A percentile compares a stretch with the other conserved stretches of the same genome.
Conservation (phyloP, 768 basidiomycete species). For the Boletellus ananas region DNA sequence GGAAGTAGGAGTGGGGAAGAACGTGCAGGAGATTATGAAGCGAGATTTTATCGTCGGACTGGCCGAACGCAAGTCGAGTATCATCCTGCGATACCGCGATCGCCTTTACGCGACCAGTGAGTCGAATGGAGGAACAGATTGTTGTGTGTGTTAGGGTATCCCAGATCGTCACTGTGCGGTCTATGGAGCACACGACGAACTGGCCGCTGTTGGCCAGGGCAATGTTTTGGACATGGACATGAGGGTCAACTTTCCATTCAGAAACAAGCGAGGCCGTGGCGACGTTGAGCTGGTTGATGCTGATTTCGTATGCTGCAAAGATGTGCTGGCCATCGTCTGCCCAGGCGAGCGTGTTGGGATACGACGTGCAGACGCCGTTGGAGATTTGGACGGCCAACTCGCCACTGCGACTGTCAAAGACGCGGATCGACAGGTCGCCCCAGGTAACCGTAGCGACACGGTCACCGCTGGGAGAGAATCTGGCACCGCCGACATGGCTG, state of each 20-base stretch:
- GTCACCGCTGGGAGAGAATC: constrained; percentile 5
- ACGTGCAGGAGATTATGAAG: neutral
- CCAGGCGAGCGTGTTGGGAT: constrained; percentile 6
- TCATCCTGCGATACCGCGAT: constrained; percentile 2
- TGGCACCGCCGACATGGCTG: neutral
- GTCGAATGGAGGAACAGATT: neutral
- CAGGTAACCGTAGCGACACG: constrained; percentile 4
- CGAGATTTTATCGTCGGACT: constrained; percentile 1
- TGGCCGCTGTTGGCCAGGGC: constrained; percentile 1
- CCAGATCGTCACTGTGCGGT: constrained; percentile 1
- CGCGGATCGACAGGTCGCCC: constrained; percentile 3
- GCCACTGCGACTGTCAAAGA: constrained; percentile 6
- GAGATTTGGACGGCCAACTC: constrained; percentile 1
- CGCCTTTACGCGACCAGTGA: neutral
- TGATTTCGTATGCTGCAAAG: constrained; percentile 2
- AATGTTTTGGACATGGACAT: neutral
- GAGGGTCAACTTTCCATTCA: neutral
- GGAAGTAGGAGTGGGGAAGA: constrained; percentile 5
- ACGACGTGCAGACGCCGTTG: neutral
- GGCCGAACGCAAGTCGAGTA: constrained; percentile 1
- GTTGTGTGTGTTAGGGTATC: constrained; percentile 1
- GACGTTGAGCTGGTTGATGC: neutral
- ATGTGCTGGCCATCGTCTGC: constrained; percentile 4
- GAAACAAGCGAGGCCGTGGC: neutral
- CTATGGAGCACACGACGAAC: constrained; percentile 4